A percentile compares a stretch with the other conserved stretches of the same genome.
phyloP scores from a whole-genome alignment of 768 basidiomycete genomes.

The Tubosaeta brunneosetosa region DNA sequence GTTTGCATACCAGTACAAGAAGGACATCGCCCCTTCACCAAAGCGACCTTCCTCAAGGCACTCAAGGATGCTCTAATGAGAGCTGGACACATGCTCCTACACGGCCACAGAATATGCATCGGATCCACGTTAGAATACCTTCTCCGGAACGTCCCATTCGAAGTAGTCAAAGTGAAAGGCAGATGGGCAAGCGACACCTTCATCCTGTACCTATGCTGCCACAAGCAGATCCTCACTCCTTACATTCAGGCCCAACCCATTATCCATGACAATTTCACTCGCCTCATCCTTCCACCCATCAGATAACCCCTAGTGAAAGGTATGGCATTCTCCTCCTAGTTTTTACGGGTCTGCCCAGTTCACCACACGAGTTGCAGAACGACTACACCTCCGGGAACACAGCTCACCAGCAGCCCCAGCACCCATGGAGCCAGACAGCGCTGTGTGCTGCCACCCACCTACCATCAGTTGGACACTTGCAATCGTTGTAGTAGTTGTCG shows the following conservation, averaged over 20 bases:
- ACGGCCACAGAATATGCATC: not conserved
- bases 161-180: not conserved
- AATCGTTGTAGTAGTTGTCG: too few relatives aligned
- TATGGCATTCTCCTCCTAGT: too few relatives aligned
- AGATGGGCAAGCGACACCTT: not conserved
- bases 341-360: too few relatives aligned
- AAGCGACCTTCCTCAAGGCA: conserved; percentile 15
- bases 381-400: too few relatives aligned
- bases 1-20: conserved; percentile 25
- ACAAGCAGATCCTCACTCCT: not conserved
- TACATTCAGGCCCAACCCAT: not conserved
- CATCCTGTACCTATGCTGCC: not conserved
- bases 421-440: not conserved
- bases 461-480: too few relatives aligned
- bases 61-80: not conserved
- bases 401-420: too few relatives aligned
- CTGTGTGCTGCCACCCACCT: not conserved
- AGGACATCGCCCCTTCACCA: conserved; percentile 24
- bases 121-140: not conserved
- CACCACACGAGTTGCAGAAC: too few relatives aligned
- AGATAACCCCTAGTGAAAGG: too few relatives aligned
- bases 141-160: not conserved
- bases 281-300: not conserved
- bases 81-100: not conserved
- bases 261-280: too few relatives aligned